These are phyloP conservation scores for Tylopilus orsonianus DNA, from an alignment of 1,284 basidiomycete genomes.

Conservation along the genomic window DNA sequence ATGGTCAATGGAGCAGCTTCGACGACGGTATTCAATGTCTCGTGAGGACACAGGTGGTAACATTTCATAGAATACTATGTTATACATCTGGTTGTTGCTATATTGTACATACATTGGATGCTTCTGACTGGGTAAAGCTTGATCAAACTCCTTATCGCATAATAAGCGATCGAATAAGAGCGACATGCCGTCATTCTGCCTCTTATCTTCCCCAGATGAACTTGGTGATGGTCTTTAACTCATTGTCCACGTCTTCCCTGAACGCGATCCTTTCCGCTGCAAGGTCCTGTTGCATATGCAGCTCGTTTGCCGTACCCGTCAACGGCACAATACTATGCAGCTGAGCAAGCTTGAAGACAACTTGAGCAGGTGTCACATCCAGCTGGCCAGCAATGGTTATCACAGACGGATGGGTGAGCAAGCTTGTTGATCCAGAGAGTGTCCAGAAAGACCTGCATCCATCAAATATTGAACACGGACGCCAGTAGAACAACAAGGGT, in stretches of 20 bases:
- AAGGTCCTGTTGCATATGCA: slow-evolving; percentile 66
- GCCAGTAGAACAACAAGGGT: not conserved
- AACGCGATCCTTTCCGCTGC: slow-evolving; percentile 45
- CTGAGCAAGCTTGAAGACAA: slow-evolving; percentile 67
- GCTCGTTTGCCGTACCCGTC: slow-evolving; percentile 60
- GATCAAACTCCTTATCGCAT: not conserved
- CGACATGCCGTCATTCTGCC: not conserved
- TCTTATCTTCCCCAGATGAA: slow-evolving; percentile 31
- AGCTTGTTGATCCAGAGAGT: slow-evolving; percentile 67
- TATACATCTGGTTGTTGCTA: slow-evolving; percentile 1
- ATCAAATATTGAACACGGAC: slow-evolving; percentile 7
- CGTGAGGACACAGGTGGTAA: not conserved
- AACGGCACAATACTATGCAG: slow-evolving; percentile 58
- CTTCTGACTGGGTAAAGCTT: not conserved
- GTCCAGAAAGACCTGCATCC: slow-evolving; percentile 79
- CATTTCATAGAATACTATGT: not conserved
- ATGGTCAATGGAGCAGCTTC: slow-evolving; percentile 30
- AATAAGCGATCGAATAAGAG: not conserved
- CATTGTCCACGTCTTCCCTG: slow-evolving; percentile 41
- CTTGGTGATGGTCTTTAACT: slow-evolving; percentile 40
- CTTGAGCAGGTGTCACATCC: slow-evolving; percentile 60
- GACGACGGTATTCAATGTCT: slow-evolving; percentile 21
- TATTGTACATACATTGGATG: slow-evolving; percentile 6
- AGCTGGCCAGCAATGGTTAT: slow-evolving; percentile 45
- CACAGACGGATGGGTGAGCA: slow-evolving; percentile 53